phyloP scores from a whole-genome alignment of 768 basidiomycete species.

The Leccinum incarnatum region DNA sequence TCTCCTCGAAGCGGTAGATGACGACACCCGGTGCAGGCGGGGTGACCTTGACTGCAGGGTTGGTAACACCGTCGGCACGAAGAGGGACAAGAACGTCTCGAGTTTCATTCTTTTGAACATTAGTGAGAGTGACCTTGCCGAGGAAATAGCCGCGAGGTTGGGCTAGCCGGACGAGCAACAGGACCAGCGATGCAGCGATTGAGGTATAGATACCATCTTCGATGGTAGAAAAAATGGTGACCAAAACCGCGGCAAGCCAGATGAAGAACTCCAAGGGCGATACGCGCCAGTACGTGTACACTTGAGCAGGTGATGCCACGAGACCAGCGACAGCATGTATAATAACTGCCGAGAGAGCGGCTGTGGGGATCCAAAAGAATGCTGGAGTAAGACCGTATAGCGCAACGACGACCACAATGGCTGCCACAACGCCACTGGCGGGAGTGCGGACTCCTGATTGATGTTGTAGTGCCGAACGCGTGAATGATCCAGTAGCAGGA shows the following conservation, averaged over 20 bases:
- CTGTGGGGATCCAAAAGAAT: constrained; percentile 86
- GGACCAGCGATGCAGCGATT: constrained; percentile 70
- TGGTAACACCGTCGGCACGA: constrained; percentile 54
- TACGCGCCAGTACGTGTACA: constrained; percentile 90
- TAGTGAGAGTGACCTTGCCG: constrained; percentile 68
- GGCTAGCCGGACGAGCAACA: constrained; percentile 84
- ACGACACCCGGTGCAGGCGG: constrained; percentile 84
- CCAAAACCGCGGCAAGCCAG: constrained; percentile 81
- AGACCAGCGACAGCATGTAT: constrained; percentile 91
- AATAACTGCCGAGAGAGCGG: constrained; percentile 87
- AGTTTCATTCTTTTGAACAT: constrained; percentile 33
- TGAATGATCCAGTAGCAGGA: constrained; percentile 97
- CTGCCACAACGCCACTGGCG: constrained; percentile 79
- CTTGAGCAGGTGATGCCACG: constrained; percentile 77
- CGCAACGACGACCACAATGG: constrained; percentile 87
- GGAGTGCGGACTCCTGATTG: constrained; percentile 99
- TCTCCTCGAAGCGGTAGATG: constrained; percentile 91
- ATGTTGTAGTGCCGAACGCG: constrained; percentile 92
- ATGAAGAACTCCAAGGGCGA: constrained; percentile 92
- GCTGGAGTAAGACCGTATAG: constrained; percentile 92
- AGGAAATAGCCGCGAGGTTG: constrained; percentile 89
- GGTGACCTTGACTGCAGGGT: constrained; percentile 66
- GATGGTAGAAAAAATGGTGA: constrained; percentile 91
- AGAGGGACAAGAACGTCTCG: constrained; percentile 89
- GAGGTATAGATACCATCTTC: constrained; percentile 92